Evolutionary conservation across 441 rosid genomes (phyloP), one percentile per base, ranked within the genome.

Genomic region (Mallotus japonicus): DNA sequence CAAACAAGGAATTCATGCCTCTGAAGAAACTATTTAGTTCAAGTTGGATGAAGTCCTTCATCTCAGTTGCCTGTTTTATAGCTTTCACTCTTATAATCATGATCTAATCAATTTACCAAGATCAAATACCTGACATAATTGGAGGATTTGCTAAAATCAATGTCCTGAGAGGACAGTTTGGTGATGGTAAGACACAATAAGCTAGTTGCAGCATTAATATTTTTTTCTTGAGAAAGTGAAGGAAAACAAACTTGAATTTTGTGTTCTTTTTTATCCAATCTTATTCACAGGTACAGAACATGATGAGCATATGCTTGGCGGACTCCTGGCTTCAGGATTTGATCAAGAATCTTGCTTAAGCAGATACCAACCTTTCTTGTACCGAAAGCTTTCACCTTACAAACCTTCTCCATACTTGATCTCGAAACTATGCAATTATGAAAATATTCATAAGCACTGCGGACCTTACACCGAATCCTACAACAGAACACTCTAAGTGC

Each of bases 281-380:
- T n/a, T 5, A n/a, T 20, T 69, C 4, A 3, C 53, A 56, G 63
- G 11, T 68, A 13, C 72, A 40, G 63, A 6, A 69, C 10, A 40
- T 56, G 58, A n/a, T 68, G 32, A 55, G 17, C 6, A 54, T 5
- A 28, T 42, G 17, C 13, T 42, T 40, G n/a, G 32, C 12, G 55
- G 34, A 20, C 62, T 69, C 40, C 20, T 69, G 5, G 62, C 42
- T 42, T 57, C 73, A 42, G 73, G 65, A 57, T 70, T 57, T 58
- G 81, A 85, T 79, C 71, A 61, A 71, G 77, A 90, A 42, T 70
- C 75, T 82, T 86, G 89, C 75, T 73, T 75, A 42, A 82, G 89
- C 71, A 82, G 87, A 60, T 73, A 75, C 77, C 75, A 76, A 10
- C 78, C 81, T 47, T 50, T 65, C 72, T 62, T 55, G 4, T 86